phyloP scores from a whole-genome alignment of 306 rosid species.

The Abrus precatorius region DNA sequence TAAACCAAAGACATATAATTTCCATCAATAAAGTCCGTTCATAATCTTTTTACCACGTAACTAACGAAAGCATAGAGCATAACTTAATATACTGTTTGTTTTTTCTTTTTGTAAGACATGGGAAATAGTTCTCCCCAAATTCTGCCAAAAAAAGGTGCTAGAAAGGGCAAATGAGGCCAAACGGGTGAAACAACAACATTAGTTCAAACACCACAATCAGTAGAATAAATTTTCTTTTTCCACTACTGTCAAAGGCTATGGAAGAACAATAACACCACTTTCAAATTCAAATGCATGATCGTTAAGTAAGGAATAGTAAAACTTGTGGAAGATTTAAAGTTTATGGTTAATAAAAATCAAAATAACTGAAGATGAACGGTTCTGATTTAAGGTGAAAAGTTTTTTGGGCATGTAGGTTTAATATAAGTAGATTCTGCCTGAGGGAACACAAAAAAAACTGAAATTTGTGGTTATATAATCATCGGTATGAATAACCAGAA shows the following conservation, averaged over 20 bases:
- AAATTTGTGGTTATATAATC: not conserved
- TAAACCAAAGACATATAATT: slow-evolving; percentile 35
- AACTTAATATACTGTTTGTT: not conserved
- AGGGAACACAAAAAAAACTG: not conserved
- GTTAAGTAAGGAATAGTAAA: not conserved
- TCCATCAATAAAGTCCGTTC: slow-evolving; percentile 7
- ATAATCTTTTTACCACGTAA: slow-evolving; percentile 15
- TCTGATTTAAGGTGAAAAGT: not conserved
- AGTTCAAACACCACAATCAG: slow-evolving; percentile 12
- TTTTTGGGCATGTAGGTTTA: not conserved
- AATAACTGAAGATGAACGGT: not conserved
- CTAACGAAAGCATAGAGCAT: slow-evolving; percentile 18
- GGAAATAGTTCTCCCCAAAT: slow-evolving; percentile 21
- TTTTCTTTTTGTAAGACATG: not conserved
- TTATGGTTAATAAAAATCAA: not conserved
- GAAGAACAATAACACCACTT: slow-evolving; percentile 1
- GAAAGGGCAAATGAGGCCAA: slow-evolving; percentile 29
- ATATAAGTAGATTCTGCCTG: not conserved
- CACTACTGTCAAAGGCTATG: slow-evolving; percentile 15
- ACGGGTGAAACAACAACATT: slow-evolving; percentile 16
- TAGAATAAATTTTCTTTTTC: slow-evolving; percentile 1
- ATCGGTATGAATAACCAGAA: too few relatives aligned
- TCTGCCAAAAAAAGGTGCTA: slow-evolving; percentile 19
- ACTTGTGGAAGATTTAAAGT: slow-evolving; percentile 8
- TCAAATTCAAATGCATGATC: not conserved